These are phyloP conservation scores for Rutidosis leptorrhynchoides DNA, from an alignment of 129 eudicot genomes.

Conservation along the genomic window DNA sequence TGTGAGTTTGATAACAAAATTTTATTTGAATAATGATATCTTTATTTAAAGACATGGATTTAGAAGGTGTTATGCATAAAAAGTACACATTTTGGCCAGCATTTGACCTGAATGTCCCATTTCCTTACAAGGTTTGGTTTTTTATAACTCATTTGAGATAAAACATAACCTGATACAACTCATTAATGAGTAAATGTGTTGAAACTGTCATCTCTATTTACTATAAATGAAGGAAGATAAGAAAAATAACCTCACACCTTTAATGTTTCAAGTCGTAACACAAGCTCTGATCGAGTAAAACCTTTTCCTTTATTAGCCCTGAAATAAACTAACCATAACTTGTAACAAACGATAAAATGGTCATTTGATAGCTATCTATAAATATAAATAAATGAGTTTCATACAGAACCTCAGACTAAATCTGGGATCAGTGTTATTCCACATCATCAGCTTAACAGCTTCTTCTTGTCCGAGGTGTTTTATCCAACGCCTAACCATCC, in stretches of 20 bases:
- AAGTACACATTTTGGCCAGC: not conserved
- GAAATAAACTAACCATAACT: constrained; percentile 18
- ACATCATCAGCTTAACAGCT: constrained; percentile 75
- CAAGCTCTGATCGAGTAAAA: constrained; percentile 72
- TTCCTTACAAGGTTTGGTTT: not conserved
- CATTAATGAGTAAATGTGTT: not conserved
- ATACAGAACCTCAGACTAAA: constrained; percentile 71
- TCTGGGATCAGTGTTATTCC: constrained; percentile 82
- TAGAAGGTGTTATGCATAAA: not conserved
- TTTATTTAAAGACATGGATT: not conserved
- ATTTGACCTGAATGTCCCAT: not conserved
- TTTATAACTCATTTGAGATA: not conserved
- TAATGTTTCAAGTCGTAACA: constrained; percentile 49
- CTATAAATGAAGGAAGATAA: not conserved
- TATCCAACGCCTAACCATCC: constrained; percentile 98
- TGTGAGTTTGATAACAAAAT: not conserved
- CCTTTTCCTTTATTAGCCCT: constrained; percentile 86
- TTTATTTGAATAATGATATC: not conserved
- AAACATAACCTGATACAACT: not conserved
- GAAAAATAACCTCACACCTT: constrained; percentile 40
- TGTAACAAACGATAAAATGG: constrained; percentile 17
- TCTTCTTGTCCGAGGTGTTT: constrained; percentile 66
- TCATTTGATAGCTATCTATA: not conserved
- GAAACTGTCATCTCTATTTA: not conserved
- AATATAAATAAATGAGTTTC: not conserved